Evolutionary conservation across 352 stramenopile genomes (phyloP).

Genomic region (Phytophthora cactorum): DNA sequence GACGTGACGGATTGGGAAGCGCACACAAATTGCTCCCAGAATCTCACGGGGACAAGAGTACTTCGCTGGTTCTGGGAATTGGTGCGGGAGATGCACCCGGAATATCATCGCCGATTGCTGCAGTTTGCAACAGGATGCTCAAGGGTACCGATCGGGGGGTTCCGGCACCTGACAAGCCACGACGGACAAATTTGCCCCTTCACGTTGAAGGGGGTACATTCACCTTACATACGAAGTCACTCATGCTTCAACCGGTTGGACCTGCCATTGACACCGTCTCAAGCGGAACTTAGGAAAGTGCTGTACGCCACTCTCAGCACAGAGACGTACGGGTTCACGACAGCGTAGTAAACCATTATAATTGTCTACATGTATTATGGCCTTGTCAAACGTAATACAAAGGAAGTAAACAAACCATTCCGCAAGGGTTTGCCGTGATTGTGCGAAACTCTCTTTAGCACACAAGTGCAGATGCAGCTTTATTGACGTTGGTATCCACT

Average conservation of each 20-base stretch:
- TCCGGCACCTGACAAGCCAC: slow-evolving; percentile 58
- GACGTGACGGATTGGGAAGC: slow-evolving; percentile 95
- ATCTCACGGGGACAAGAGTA: slow-evolving; percentile 34
- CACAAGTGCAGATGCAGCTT: too few species aligned
- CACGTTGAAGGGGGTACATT: slow-evolving; percentile 57
- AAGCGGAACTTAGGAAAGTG: slow-evolving; percentile 52
- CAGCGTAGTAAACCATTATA: slow-evolving; percentile 13
- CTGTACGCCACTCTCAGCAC: slow-evolving; percentile 42
- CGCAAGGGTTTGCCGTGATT: neutral
- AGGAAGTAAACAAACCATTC: slow-evolving; percentile 6
- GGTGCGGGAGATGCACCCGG: slow-evolving; percentile 76
- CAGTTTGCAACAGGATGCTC: slow-evolving; percentile 77
- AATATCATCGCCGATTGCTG: slow-evolving; percentile 60
- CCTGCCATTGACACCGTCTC: slow-evolving; percentile 81
- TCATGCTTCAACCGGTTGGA: slow-evolving; percentile 91
- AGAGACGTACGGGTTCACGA: slow-evolving; percentile 55
- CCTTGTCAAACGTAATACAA: neutral
- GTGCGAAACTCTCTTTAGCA: neutral
- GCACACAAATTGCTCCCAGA: slow-evolving; percentile 68
- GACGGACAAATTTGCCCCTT: slow-evolving; percentile 67
- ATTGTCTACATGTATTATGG: too few species aligned
- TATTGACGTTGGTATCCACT: too few species aligned
- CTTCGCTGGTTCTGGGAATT: slow-evolving; percentile 71
- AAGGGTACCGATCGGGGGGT: slow-evolving; percentile 62
- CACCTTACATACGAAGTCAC: slow-evolving; percentile 56